Evolutionary conservation across 2,329 filamentous ascomycete species (phyloP).

Genomic region (Paecilomyces sp.): DNA sequence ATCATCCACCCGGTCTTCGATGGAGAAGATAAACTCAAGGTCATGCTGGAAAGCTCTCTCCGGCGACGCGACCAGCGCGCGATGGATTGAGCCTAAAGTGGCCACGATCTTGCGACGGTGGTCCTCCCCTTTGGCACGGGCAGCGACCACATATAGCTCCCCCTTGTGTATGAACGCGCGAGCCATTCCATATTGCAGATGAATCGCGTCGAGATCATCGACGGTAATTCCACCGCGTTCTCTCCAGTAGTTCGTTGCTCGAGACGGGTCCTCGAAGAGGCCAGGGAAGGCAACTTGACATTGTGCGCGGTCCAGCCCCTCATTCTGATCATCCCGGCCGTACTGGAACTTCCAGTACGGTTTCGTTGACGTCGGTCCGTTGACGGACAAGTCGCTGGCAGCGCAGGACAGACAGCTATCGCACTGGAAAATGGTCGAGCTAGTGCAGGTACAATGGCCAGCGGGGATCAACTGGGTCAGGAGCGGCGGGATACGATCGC

Average conservation of each 20-base stretch:
- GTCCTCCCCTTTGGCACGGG: conserved; percentile 25
- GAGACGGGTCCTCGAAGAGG: conserved; percentile 27
- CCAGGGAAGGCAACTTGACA: conserved; percentile 28
- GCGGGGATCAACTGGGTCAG: conserved; percentile 33
- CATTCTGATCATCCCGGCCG: conserved; percentile 24
- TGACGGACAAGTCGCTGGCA: conserved; percentile 7
- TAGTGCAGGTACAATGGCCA: conserved; percentile 30
- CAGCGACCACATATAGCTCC: conserved; percentile 23
- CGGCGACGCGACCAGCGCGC: conserved; percentile 37
- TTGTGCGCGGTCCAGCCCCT: conserved; percentile 18
- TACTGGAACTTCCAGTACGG: conserved; percentile 24
- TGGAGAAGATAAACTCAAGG: conserved; percentile 42
- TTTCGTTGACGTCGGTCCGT: conserved; percentile 4
- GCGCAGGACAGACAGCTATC: conserved; percentile 25
- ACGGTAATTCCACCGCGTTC: conserved; percentile 15
- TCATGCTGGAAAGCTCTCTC: conserved; percentile 28
- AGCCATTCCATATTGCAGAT: conserved; percentile 24
- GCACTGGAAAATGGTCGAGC: conserved; percentile 33
- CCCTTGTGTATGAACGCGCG: conserved; percentile 26
- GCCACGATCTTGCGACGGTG: conserved; percentile 33
- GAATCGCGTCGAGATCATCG: conserved; percentile 21
- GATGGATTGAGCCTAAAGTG: conserved; percentile 42
- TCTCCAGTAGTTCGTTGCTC: conserved; percentile 22
- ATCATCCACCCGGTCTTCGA: conserved; percentile 39
- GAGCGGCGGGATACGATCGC: conserved; percentile 27